Conservation (phyloP, 495 filamentous ascomycete species). For the Neurospora hispaniola region DNA sequence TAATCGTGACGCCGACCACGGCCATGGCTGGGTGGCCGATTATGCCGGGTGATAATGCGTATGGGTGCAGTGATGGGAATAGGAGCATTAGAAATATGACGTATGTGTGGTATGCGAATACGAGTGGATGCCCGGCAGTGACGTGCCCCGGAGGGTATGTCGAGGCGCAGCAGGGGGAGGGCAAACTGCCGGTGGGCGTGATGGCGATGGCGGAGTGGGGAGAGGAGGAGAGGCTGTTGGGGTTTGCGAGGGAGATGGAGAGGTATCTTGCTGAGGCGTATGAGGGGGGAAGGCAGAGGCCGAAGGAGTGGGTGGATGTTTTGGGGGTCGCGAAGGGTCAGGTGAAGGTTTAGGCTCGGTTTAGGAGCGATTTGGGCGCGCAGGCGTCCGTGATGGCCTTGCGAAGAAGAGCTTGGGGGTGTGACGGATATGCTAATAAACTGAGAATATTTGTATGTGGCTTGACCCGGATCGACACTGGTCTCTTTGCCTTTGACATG, state of each 20-base stretch:
- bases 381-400: background rate
- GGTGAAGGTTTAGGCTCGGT: background rate
- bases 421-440: background rate
- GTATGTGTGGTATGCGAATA: conserved; percentile 83
- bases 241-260: conserved; percentile 64
- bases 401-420: background rate
- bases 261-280: conserved; percentile 28
- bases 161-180: conserved; percentile 35
- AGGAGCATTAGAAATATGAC: conserved; percentile 67
- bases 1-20: conserved; percentile 71
- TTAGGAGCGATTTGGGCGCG: too few relatives aligned
- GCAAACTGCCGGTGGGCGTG: conserved; percentile 59
- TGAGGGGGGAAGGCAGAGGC: conserved; percentile 28
- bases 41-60: conserved; percentile 35
- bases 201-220: conserved; percentile 93
- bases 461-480: background rate
- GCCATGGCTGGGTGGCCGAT: conserved; percentile 67
- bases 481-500: background rate
- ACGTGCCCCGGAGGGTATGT: conserved; percentile 67
- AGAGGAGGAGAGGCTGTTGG: conserved; percentile 64
- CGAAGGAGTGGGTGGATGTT: conserved; percentile 34
- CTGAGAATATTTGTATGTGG: background rate
- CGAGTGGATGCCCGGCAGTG: conserved; percentile 70
- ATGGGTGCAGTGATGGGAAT: conserved; percentile 67
- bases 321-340: conserved; percentile 18